A percentile compares a stretch with the other conserved stretches of the same genome.
Conservation (phyloP, 208 protist species). For the Blastocrithidia nonstop region DNA sequence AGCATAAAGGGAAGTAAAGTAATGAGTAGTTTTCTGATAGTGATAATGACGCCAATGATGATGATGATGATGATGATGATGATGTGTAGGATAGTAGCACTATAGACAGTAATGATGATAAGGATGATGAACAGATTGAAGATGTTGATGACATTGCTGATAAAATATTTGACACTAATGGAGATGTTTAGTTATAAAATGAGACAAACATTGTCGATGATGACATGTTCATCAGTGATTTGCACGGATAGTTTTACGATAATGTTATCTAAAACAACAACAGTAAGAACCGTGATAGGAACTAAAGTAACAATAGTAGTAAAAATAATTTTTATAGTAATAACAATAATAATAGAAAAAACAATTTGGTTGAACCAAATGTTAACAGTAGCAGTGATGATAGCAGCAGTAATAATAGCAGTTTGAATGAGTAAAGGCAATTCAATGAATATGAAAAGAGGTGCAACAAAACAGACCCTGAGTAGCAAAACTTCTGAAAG, state of each 20-base stretch:
- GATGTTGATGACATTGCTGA: background rate
- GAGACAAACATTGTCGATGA: background rate
- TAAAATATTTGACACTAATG: conserved; percentile 1
- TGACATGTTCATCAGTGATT: background rate
- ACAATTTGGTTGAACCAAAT: too few relatives aligned
- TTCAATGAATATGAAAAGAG: background rate
- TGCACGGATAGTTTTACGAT: background rate
- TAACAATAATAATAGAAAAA: too few relatives aligned
- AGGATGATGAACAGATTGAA: conserved; percentile 1
- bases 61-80: too few relatives aligned
- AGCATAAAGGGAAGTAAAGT: too few relatives aligned
- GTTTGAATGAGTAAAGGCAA: background rate
- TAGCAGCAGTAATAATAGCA: conserved; percentile 1
- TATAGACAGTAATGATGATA: background rate
- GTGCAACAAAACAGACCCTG: too few relatives aligned
- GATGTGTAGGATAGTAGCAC: background rate
- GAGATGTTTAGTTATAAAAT: background rate
- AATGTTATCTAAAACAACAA: background rate
- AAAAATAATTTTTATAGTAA: too few relatives aligned
- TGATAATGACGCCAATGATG: too few relatives aligned
- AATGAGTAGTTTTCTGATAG: too few relatives aligned
- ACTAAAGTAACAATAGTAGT: background rate
- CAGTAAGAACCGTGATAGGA: background rate
- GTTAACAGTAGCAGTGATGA: background rate
- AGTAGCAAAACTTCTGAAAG: too few relatives aligned